Conservation (phyloP, 176 grass and related monocot genomes). For the Secale cereale region DNA sequence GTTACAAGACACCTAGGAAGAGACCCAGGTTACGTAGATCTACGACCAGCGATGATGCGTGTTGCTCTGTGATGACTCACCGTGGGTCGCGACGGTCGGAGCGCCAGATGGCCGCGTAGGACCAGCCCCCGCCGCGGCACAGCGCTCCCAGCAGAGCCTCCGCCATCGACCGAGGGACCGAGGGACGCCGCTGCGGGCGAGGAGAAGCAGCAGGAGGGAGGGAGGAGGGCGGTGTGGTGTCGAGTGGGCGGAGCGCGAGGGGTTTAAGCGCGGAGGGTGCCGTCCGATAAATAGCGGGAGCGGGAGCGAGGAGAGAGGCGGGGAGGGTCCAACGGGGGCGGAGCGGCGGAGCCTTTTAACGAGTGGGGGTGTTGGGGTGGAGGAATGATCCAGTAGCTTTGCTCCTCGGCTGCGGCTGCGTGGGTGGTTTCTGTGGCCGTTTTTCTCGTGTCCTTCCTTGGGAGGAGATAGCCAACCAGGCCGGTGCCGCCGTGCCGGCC, state of each 20-base stretch:
- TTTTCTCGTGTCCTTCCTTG: not conserved
- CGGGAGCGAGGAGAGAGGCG: not conserved
- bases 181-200: not conserved
- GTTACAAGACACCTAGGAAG: not conserved
- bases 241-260: not conserved
- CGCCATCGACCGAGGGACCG: constrained; percentile 22
- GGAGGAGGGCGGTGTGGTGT: not conserved
- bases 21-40: not conserved
- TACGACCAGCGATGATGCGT: not conserved
- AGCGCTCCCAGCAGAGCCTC: constrained; percentile 62
- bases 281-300: constrained; percentile 32
- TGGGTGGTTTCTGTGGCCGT: not conserved
- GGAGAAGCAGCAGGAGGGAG: no score
- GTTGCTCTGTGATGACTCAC: constrained; percentile 14
- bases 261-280: constrained; percentile 17
- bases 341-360: not conserved
- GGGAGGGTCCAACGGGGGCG: no score
- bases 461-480: not conserved
- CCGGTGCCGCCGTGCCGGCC: constrained; percentile 7
- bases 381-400: not conserved
- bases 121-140: constrained; percentile 78
- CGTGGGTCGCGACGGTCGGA: constrained; percentile 65
- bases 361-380: not conserved
- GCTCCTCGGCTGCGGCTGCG: not conserved
- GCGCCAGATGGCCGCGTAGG: constrained; percentile 81